Base-by-base conservation (phyloP, 2,329 filamentous ascomycete genomes). In the Aspergillus ustus region DNA sequence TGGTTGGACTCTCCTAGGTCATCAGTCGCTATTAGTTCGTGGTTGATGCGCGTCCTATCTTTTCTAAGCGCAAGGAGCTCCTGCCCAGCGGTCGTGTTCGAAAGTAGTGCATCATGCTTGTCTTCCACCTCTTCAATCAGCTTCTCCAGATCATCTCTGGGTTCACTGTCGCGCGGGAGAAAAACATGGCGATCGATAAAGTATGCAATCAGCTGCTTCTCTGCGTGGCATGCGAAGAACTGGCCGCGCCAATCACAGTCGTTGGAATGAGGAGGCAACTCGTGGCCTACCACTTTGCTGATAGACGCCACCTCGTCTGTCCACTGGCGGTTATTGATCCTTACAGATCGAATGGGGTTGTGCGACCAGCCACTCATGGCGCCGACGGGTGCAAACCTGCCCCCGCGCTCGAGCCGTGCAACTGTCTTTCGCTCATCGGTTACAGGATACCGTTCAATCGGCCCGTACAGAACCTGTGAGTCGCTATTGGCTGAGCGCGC, bases 181-280 rank as follows among this genome's bases (percentile, higher is more conserved):
- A 66, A 63, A 54, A 62, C 59, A 59, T 63, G 63, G 44, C 59
- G 52, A 29, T 63, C 59, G 15, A 66, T 50, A 37, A 66, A 66
- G 29, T 66, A 64, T 48, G 59, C 63, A 11, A 63, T 66, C n/a
- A 62, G 34, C 29, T 66, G 61, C 52, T 63, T 66, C 48, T 64
- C 63, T 4, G 61, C 61, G 22, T 63, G 61, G 28, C 43, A 63
- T 20, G 61, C 61, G 34, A 60, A 5, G 56, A 48, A 63, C 43
- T 29, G 53, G 25, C 63, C 57, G 1, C 3, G 1, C 22, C 31
- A n/a, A 43, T n/a, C 58, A 7, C 20, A 40, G 48, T 63, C 60
- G 50, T 19, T 8, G 6, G 2, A 1, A 7, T 65, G 8, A 4
- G 37, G 15, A 54, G 46, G 22, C 9, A 63, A 51, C 22, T 11